Conservation (phyloP, 768 basidiomycete genomes). For the Strobilomyces echinocephalus region DNA sequence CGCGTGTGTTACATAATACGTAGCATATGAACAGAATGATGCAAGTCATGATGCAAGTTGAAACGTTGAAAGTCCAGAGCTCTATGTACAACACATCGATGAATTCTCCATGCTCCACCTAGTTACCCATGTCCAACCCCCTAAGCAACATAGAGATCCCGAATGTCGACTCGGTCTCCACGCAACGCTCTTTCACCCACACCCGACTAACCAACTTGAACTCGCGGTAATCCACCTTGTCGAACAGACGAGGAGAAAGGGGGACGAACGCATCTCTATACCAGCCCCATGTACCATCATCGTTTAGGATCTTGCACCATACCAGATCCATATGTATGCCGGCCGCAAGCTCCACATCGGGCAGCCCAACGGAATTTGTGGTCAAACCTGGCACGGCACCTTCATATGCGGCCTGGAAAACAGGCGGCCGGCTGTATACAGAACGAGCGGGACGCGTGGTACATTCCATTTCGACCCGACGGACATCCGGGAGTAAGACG, state of each 20-base stretch:
- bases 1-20: conserved; percentile 4
- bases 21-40: too few species aligned
- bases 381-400: conserved; percentile 3
- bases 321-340: conserved; percentile 23
- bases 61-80: too few species aligned
- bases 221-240: conserved; percentile 41
- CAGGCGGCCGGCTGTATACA: conserved; percentile 1
- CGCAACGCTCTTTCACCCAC: conserved; percentile 29
- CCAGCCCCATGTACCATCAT: conserved; percentile 29
- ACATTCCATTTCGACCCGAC: conserved; percentile 20
- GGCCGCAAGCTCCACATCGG: not conserved
- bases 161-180: conserved; percentile 31
- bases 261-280: conserved; percentile 41
- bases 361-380: not conserved
- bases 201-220: conserved; percentile 39
- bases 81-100: too few species aligned
- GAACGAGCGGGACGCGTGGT: conserved; percentile 8
- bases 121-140: conserved; percentile 33
- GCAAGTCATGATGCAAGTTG: too few species aligned
- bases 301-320: conserved; percentile 14
- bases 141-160: conserved; percentile 42
- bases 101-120: not conserved
- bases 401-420: conserved; percentile 14
- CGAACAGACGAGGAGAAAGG: conserved; percentile 43
- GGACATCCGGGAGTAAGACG: conserved; percentile 7